These are phyloP conservation scores for Boletus sp. DNA, from an alignment of 768 basidiomycete species.

Conservation along the genomic window DNA sequence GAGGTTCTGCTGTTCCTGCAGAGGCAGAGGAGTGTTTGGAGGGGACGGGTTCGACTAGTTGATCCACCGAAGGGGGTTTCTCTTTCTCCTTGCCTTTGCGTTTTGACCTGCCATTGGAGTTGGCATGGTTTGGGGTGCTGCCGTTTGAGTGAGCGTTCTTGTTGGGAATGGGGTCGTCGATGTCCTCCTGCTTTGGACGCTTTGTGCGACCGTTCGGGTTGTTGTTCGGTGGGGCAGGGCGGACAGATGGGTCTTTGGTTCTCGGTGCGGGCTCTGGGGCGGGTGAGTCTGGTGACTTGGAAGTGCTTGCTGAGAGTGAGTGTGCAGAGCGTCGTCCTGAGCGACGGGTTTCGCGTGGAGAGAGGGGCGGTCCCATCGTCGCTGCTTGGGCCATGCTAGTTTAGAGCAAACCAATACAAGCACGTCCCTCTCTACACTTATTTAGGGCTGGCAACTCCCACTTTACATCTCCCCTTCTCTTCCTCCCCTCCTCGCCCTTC, in stretches of 20 bases:
- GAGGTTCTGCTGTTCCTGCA: slow-evolving; percentile 36
- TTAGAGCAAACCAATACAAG: slow-evolving; percentile 8
- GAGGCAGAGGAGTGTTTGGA: slow-evolving; percentile 30
- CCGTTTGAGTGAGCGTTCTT: slow-evolving; percentile 43
- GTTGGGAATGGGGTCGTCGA: slow-evolving; percentile 53
- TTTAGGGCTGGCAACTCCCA: slow-evolving; percentile 36
- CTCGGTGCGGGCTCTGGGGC: slow-evolving; percentile 44
- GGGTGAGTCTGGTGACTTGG: slow-evolving; percentile 74
- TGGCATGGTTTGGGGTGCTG: slow-evolving; percentile 27
- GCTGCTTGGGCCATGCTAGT: slow-evolving; percentile 65
- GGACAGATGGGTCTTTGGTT: slow-evolving; percentile 41
- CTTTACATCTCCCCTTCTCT: slow-evolving; percentile 8
- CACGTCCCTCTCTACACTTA: slow-evolving; percentile 25
- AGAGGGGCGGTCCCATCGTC: slow-evolving; percentile 75
- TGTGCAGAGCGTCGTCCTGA: slow-evolving; percentile 73
- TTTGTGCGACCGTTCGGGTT: slow-evolving; percentile 47
- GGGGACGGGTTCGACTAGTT: slow-evolving; percentile 27
- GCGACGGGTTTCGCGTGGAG: slow-evolving; percentile 74
- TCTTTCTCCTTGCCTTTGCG: slow-evolving; percentile 70
- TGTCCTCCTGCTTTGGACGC: slow-evolving; percentile 71
- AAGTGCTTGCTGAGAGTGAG: slow-evolving; percentile 62
- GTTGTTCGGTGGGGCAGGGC: slow-evolving; percentile 40
- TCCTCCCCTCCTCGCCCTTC: background rate
- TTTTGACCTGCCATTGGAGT: slow-evolving; percentile 46
- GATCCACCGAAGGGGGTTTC: slow-evolving; percentile 37